Base-by-base conservation (phyloP, 2,329 filamentous ascomycete species). In the Apiospora phragmitis region DNA sequence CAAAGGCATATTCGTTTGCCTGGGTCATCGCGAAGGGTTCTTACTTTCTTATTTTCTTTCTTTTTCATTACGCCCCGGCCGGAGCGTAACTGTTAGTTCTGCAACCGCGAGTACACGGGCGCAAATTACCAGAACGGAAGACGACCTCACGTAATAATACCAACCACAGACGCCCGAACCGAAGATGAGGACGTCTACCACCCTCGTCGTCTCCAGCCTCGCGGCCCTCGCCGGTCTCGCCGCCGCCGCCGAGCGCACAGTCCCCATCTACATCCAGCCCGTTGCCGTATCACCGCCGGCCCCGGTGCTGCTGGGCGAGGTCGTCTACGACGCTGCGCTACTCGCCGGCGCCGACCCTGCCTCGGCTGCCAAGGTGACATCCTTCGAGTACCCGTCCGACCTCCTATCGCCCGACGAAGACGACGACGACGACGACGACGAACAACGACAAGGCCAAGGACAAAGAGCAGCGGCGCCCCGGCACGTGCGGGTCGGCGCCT, bases 401-500 rank as follows among this genome's bases (percentile, higher is more conserved):
- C 55, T 62, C 55, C 12, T 62, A 38, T 77, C 89, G 11, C 81
- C 84, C 26, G 81, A 84, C 4, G 79, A 81, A 8, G 78, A 38
- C 9, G 18, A 38, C 32, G 55, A 38, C 18, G 32, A 45, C 42
- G n/a, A n/a, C n/a, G n/a, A n/a, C n/a, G n/a, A n/a, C n/a, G n/a
- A n/a, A n/a, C n/a, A n/a, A n/a, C n/a, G n/a, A n/a, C n/a, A n/a
- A 38, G 14, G 29, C 14, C 9, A 55, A 35, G 47, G 21, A 8
- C 51, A 59, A 59, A 12, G 9, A 38, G 8, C n/a, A 49, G 29
- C 12, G 18, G 55, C 6, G 18, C 55, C 82, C 6, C 75, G 77
- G n/a, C 84, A 89, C 12, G 82, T 91, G 68, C 88, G 89, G 72
- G 80, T 91, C 67, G 90, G 90, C 49, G 76, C 88, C 72, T 91